A percentile compares a stretch with the other conserved stretches of the same genome.
phyloP scores from a whole-genome alignment of 306 rosid genomes.

The Dryas octopetala region DNA sequence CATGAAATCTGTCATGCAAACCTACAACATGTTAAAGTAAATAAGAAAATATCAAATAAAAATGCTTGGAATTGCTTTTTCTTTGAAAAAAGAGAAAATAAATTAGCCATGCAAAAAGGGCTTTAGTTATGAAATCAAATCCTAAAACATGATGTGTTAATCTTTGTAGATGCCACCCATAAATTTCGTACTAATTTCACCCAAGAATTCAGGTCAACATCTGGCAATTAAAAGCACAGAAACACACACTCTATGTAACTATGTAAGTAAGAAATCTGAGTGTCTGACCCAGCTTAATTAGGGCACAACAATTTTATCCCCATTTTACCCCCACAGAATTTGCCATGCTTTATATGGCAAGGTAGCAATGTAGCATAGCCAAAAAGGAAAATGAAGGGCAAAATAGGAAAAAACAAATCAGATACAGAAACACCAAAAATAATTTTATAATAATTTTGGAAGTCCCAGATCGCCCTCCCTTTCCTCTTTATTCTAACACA shows the following conservation, averaged over 20 bases:
- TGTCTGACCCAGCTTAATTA: neutral
- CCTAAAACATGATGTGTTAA: neutral
- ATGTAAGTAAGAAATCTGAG: neutral
- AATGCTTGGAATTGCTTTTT: neutral
- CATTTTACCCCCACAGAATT: conserved; percentile 8
- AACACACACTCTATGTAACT: neutral
- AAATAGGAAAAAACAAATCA: neutral
- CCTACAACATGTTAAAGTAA: no score
- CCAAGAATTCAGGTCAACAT: neutral
- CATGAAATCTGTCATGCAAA: neutral
- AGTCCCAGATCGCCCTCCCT: conserved; percentile 44
- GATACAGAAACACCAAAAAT: neutral
- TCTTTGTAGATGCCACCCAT: neutral
- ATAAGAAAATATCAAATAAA: neutral
- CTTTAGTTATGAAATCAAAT: neutral
- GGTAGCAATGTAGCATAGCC: neutral
- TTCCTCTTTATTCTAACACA: conserved; percentile 37
- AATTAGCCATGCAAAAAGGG: neutral
- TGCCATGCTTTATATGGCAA: neutral
- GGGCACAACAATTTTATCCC: neutral
- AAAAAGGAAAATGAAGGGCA: neutral
- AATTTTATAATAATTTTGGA: neutral
- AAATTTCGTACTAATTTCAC: neutral
- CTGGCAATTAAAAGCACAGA: neutral
- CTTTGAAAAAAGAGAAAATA: neutral